Evolutionary conservation across 352 stramenopile species (phyloP).

Genomic region (Globisporangium cederbergense): DNA sequence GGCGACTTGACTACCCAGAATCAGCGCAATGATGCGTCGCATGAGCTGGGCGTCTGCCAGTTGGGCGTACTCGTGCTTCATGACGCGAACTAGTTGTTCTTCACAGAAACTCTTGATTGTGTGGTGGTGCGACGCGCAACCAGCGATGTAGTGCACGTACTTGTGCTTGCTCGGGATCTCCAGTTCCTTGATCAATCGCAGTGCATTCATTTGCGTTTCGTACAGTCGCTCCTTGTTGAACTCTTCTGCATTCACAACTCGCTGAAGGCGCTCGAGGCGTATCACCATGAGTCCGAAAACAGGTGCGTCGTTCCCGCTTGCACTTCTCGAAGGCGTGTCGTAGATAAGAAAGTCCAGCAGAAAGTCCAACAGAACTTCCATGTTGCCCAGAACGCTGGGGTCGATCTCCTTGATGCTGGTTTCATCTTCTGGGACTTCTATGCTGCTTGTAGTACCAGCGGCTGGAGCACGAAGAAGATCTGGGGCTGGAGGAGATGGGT

Average conservation of each 20-base stretch:
- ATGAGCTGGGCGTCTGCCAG: constrained; percentile 40
- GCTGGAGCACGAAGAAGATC: constrained; percentile 7
- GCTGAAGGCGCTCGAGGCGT: constrained; percentile 49
- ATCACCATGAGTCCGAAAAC: constrained; percentile 42
- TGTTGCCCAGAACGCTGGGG: constrained; percentile 19
- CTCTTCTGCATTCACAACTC: constrained; percentile 34
- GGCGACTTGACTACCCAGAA: constrained; percentile 62
- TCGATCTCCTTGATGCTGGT: constrained; percentile 6
- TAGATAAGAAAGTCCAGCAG: constrained; percentile 67
- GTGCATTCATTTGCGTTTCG: constrained; percentile 45
- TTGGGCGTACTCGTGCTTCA: constrained; percentile 54
- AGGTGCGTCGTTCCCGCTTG: constrained; percentile 5
- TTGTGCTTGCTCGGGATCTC: constrained; percentile 32
- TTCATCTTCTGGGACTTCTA: not conserved
- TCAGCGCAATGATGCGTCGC: constrained; percentile 40
- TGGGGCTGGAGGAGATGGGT: constrained; percentile 3
- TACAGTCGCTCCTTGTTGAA: constrained; percentile 52
- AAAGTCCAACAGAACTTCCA: constrained; percentile 64
- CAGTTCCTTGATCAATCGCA: constrained; percentile 65
- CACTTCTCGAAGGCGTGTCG: constrained; percentile 24
- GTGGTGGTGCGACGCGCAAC: constrained; percentile 61
- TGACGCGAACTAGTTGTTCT: constrained; percentile 53
- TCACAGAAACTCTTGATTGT: constrained; percentile 64
- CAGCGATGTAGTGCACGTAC: constrained; percentile 50
- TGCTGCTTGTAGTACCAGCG: too few species aligned